Evolutionary conservation across 208 protist genomes (phyloP), one percentile per base, ranked within the genome.

Genomic region (Spironucleus salmonicida): DNA sequence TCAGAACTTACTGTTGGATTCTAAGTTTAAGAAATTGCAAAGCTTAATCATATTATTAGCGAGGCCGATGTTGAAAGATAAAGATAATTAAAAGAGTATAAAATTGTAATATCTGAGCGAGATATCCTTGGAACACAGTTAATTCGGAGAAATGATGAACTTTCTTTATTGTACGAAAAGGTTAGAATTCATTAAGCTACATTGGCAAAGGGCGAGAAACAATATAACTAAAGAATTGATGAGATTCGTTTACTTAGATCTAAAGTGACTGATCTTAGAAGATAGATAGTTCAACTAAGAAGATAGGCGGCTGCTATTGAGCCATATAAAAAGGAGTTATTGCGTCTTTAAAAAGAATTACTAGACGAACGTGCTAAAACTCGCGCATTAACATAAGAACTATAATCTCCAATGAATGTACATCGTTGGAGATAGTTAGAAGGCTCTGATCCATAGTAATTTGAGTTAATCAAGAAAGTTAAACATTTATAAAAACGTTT

Each of bases 341-440:
- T 83, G n/a, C 79, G 76, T 32, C 80, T 94, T n/a, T 84, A 94
- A 78, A 84, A 87, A 42, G 85, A 92, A 74, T 84, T 98, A 34
- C 81, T 93, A 58, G 82, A 87, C 57, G 90, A 95, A 78, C 83
- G 86, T 23, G 88, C 83, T 19, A 90, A 91, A 23, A 88, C 88
- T 30, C 40, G 66, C 35, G 93, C 92, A 11, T 83, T 98, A 29
- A 85, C 85, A 0, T 92, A 97, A 75, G 94, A 98, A 83, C 84
- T 98, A 0, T 83, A 94, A 82, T 93, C 90, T 45, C 93, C 92
- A 27, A 92, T 95, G 79, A 97, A 98, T 82, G 88, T 96, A 30
- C 94, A 98, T 83, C 82, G 93, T 64, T 98, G 95, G 94, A 85
- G 94, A 42, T 29, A 53, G 38, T 81, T 97, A 19, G 92, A 97